These are phyloP conservation scores for Helichrysum umbraculigerum DNA, from an alignment of 129 eudicot genomes.

Conservation along the genomic window DNA sequence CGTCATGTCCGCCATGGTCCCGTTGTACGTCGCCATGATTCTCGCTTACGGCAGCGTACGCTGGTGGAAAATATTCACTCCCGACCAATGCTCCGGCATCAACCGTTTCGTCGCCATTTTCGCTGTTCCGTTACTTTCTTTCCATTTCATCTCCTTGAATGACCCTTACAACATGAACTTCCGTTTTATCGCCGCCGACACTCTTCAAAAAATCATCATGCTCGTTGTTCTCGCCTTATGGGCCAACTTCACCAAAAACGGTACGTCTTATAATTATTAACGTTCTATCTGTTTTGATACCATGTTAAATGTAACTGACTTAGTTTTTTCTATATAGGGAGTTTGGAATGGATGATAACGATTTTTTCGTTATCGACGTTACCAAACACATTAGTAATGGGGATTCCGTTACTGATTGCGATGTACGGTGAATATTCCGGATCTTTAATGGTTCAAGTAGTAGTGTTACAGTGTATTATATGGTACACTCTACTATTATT, in stretches of 20 bases:
- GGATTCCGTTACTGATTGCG: constrained; percentile 77
- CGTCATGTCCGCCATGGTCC: constrained; percentile 82
- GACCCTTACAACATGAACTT: constrained; percentile 75
- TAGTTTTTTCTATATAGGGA: background rate
- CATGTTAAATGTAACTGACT: background rate
- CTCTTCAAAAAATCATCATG: constrained; percentile 76
- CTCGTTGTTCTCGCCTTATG: constrained; percentile 49
- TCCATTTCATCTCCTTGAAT: constrained; percentile 79
- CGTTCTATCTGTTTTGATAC: background rate
- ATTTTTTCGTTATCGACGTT: constrained; percentile 71
- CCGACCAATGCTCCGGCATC: constrained; percentile 97
- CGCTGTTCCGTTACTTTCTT: constrained; percentile 82
- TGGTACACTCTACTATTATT: constrained; percentile 81
- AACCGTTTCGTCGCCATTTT: constrained; percentile 87
- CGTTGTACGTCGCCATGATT: constrained; percentile 91
- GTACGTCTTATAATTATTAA: constrained; percentile 7
- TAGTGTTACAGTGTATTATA: constrained; percentile 80
- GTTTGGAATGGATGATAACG: constrained; percentile 82
- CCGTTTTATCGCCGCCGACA: constrained; percentile 85
- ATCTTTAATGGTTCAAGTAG: constrained; percentile 79
- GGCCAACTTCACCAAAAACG: constrained; percentile 67
- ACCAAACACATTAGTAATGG: constrained; percentile 88
- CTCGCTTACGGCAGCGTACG: constrained; percentile 92
- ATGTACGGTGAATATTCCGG: constrained; percentile 82
- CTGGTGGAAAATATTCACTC: constrained; percentile 94